Base-by-base conservation (phyloP, 306 rosid genomes). In the Vigna reflexopilosa region DNA sequence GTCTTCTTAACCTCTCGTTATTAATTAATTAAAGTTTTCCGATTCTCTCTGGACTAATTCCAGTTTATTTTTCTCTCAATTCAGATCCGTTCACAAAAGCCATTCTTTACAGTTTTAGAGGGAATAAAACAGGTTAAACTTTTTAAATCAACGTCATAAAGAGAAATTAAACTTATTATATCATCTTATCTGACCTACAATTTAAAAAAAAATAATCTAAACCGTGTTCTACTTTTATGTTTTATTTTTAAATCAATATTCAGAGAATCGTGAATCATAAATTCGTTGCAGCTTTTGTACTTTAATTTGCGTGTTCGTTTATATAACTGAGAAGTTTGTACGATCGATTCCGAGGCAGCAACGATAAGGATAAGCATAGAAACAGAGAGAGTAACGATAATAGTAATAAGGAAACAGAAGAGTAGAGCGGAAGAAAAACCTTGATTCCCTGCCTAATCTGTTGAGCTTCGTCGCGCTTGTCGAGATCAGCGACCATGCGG, bases 401-500 rank as follows among this genome's bases (percentile, higher is more conserved):
- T 9, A 3, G 8, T 16, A 51, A 51, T n/a, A 58, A 7, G 36
- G 17, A 13, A 13, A 14, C 10, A 30, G n/a, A 42, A 0, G 49
- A 58, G 55, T 45, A 32, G 19, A 58, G 19, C 0, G 10, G 28
- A 38, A 44, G 50, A 5, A 56, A 15, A 20, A 93, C 98, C 98
- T 87, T 85, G 85, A 91, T 93, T 78, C 82, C 83, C 50, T 15
- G 85, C 86, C 82, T 89, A 71, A 88, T 88, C 76, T 75, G 82
- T 55, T 87, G 88, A 2, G 83, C 97, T 84, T 82, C 84, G n/a
- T 28, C 20, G 16, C 95, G 98, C 72, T 95, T 91, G 6, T 14
- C 93, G n/a, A 93, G 93, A 88, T 92, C 96, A 67, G 98, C 93
- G 75, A 88, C 89, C 52, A 58, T 75, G 1, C 98, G 98, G 64